These are phyloP conservation scores for Nepenthes mirabilis DNA, from an alignment of 148 eudicot genomes.

Conservation along the genomic window DNA sequence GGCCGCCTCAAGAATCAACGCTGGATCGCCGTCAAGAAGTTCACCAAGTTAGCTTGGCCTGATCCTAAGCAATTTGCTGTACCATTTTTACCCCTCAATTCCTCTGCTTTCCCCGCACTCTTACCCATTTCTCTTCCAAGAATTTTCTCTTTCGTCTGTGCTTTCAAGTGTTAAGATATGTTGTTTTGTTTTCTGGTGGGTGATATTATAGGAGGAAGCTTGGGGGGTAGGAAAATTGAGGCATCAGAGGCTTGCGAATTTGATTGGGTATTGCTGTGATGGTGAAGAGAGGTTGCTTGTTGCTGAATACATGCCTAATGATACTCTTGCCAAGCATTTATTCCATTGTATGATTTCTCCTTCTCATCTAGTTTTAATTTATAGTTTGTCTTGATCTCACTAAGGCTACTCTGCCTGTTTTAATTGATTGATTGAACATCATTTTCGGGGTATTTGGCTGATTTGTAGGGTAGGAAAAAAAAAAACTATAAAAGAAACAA, in stretches of 20 bases:
- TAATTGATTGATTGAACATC: too few relatives aligned
- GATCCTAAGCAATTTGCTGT: slow-evolving; percentile 85
- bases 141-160: neutral
- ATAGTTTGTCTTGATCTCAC: neutral
- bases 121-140: neutral
- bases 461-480: too few relatives aligned
- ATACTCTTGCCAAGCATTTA: slow-evolving; percentile 14
- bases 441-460: too few relatives aligned
- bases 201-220: slow-evolving; percentile 8
- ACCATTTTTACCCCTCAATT: neutral
- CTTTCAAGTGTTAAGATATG: neutral
- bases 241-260: slow-evolving; percentile 12
- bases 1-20: slow-evolving; percentile 47
- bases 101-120: too few relatives aligned
- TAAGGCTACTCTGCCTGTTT: neutral
- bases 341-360: slow-evolving; percentile 8
- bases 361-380: neutral
- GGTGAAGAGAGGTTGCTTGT: slow-evolving; percentile 16
- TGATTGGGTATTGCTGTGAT: slow-evolving; percentile 17
- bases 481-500: neutral
- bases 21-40: slow-evolving; percentile 82
- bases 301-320: slow-evolving; percentile 15
- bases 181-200: neutral
- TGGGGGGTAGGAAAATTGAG: slow-evolving; percentile 12
- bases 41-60: slow-evolving; percentile 74